Evolutionary conservation across 2,329 filamentous ascomycete genomes (phyloP).

Genomic region (Monilinia aucupariae): DNA sequence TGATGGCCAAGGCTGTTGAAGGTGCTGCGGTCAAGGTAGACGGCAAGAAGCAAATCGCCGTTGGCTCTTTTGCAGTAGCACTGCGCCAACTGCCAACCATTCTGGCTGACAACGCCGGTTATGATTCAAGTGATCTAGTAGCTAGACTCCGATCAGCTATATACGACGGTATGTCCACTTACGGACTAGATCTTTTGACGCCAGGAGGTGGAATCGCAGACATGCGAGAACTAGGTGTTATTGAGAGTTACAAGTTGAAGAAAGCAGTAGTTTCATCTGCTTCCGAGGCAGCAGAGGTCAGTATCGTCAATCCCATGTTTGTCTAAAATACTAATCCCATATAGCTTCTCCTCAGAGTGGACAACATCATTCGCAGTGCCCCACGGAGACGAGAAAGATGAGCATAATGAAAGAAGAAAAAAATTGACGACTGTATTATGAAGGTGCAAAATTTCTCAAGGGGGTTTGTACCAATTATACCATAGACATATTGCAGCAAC

Average conservation of each 20-base stretch:
- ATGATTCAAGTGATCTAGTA: conserved; percentile 92
- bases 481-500: conserved; percentile 34
- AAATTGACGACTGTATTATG: conserved; percentile 32
- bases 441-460: conserved; percentile 23
- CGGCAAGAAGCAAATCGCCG: conserved; percentile 93
- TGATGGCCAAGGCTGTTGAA: conserved; percentile 98
- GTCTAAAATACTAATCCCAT: conserved; percentile 32
- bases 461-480: conserved; percentile 34
- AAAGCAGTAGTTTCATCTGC: conserved; percentile 94
- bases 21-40: conserved; percentile 88
- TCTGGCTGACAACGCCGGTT: conserved; percentile 91
- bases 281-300: conserved; percentile 91
- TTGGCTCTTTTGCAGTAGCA: conserved; percentile 82
- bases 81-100: conserved; percentile 93
- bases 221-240: conserved; percentile 91
- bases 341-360: conserved; percentile 82
- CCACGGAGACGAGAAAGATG: conserved; percentile 76
- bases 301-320: conserved; percentile 33
- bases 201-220: conserved; percentile 90
- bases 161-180: conserved; percentile 89
- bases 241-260: conserved; percentile 99
- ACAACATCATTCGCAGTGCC: conserved; percentile 95
- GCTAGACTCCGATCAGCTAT: conserved; percentile 87
- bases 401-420: conserved; percentile 37
- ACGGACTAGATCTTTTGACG: conserved; percentile 80